Evolutionary conservation across 2,329 filamentous ascomycete genomes (phyloP), one percentile per base, ranked within the genome.

Genomic region (Colletotrichum sp.): DNA sequence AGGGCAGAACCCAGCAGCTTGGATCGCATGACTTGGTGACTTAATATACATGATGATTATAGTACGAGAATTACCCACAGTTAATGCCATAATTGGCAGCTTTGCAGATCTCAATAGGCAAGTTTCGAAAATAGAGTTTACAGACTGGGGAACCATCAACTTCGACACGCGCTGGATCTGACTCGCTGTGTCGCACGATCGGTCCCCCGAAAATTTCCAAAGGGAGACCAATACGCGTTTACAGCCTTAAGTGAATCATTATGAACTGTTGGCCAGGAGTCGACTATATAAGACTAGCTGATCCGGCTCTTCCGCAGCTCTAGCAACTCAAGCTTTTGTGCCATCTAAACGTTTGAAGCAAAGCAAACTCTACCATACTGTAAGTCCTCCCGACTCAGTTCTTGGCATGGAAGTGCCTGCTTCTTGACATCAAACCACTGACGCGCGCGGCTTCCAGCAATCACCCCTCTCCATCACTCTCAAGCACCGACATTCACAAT

Each of bases 41-140:
- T 28, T 28, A 58, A 58, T 58, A 58, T 58, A 58, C 43, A 7
- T 22, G n/a, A 2, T 52, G 43, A 13, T 5, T 52, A 22, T 13
- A 52, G n/a, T 52, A 52, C 43, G 43, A 52, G 43, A 1, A 2
- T 13, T 52, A 52, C 6, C 43, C 43, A 52, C n/a, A 52, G 1
- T 52, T 52, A 22, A 52, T 52, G 55, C 22, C 25, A 58, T 25
- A 58, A 28, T 22, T 58, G 22, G 22, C 22, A 27, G 25, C 55
- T 52, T 16, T 58, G 25, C 55, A 28, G 27, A 58, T 58, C 16
- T 28, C 55, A 58, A 58, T 27, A 27, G 25, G 55, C 55, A 58
- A 58, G 27, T 58, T 58, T 58, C 27, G 55, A 58, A 58, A 58
- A 58, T 58, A 58, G 27, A 58, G 55, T 58, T 58, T 28, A 58